Percentiles rank a stretch among this genome's conserved stretches.
phyloP scores from a whole-genome alignment of 2,329 filamentous ascomycete species.

The Exserohilum turcica region DNA sequence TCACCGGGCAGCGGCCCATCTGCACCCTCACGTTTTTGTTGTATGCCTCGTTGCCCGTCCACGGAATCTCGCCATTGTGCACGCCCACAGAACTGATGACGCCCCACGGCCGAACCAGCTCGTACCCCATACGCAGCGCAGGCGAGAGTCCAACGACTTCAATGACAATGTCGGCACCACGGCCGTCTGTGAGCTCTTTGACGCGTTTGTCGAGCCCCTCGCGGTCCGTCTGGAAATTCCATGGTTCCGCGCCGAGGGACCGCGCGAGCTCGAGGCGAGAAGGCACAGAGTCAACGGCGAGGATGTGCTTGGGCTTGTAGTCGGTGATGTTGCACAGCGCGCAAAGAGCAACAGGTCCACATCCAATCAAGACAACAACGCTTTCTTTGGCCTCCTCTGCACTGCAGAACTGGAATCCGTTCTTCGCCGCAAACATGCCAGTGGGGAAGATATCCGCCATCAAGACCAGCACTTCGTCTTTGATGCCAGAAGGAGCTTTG shows the following conservation, averaged over 20 bases:
- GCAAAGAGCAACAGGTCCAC: slow-evolving; percentile 80
- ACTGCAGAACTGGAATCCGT: slow-evolving; percentile 70
- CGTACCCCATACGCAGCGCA: slow-evolving; percentile 55
- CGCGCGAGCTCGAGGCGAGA: slow-evolving; percentile 74
- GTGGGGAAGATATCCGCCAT: slow-evolving; percentile 93
- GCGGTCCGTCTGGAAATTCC: slow-evolving; percentile 74
- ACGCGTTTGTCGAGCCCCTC: slow-evolving; percentile 71
- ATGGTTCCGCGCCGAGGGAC: slow-evolving; percentile 77
- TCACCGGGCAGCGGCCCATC: slow-evolving; percentile 58
- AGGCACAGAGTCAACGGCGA: slow-evolving; percentile 79
- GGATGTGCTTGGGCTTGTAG: slow-evolving; percentile 73
- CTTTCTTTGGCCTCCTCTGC: slow-evolving; percentile 65
- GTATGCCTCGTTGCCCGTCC: slow-evolving; percentile 56
- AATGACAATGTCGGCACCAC: slow-evolving; percentile 84
- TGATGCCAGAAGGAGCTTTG: slow-evolving; percentile 71
- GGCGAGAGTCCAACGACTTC: slow-evolving; percentile 57
- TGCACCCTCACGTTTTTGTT: slow-evolving; percentile 57
- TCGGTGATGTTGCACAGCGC: slow-evolving; percentile 78
- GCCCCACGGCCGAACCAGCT: slow-evolving; percentile 57
- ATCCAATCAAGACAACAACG: slow-evolving; percentile 80
- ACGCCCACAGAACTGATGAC: slow-evolving; percentile 56
- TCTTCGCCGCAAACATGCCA: slow-evolving; percentile 81
- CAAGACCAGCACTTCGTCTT: slow-evolving; percentile 75
- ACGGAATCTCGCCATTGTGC: slow-evolving; percentile 56
- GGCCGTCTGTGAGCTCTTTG: slow-evolving; percentile 74